phyloP scores from a whole-genome alignment of 306 rosid genomes.

The Phaseolus lunatus region DNA sequence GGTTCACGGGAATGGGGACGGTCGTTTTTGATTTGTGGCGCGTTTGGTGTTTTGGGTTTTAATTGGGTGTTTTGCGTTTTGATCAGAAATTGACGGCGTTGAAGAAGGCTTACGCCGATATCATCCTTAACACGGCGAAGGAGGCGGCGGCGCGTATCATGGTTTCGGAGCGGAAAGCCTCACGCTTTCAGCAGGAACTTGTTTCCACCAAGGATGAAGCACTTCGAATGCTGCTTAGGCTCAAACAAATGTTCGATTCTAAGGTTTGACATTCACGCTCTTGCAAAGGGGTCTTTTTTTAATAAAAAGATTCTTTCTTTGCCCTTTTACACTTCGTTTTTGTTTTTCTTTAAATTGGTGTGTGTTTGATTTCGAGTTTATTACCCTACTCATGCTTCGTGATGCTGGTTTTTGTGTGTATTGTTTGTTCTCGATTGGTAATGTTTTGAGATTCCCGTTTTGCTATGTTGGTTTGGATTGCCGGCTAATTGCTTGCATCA shows the following conservation, averaged over 20 bases:
- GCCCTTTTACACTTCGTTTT: slow-evolving; percentile 13
- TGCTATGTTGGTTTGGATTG: slow-evolving; percentile 29
- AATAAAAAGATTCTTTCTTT: neutral
- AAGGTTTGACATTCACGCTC: slow-evolving; percentile 52
- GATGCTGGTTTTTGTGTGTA: slow-evolving; percentile 47
- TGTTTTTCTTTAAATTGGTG: slow-evolving; percentile 22
- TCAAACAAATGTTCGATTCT: slow-evolving; percentile 80
- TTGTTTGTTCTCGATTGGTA: slow-evolving; percentile 33
- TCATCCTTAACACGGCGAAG: slow-evolving; percentile 80
- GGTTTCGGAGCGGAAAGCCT: slow-evolving; percentile 73
- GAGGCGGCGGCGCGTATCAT: slow-evolving; percentile 83
- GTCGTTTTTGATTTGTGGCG: slow-evolving; percentile 30
- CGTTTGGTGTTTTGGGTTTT: slow-evolving; percentile 40
- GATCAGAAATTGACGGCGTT: slow-evolving; percentile 79
- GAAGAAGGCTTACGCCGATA: slow-evolving; percentile 88
- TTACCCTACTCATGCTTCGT: slow-evolving; percentile 35
- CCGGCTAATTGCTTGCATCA: slow-evolving; percentile 14
- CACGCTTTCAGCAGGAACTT: slow-evolving; percentile 67
- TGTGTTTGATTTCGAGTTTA: slow-evolving; percentile 32
- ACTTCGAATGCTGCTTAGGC: slow-evolving; percentile 75
- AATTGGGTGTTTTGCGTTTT: slow-evolving; percentile 30
- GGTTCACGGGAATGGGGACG: slow-evolving; percentile 24
- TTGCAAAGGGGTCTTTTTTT: slow-evolving; percentile 29
- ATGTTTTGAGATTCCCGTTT: slow-evolving; percentile 42
- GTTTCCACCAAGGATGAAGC: slow-evolving; percentile 66